Evolutionary conservation across 2,329 filamentous ascomycete species (phyloP), one percentile per base, ranked within the genome.

Genomic region (Claviceps sorghi): DNA sequence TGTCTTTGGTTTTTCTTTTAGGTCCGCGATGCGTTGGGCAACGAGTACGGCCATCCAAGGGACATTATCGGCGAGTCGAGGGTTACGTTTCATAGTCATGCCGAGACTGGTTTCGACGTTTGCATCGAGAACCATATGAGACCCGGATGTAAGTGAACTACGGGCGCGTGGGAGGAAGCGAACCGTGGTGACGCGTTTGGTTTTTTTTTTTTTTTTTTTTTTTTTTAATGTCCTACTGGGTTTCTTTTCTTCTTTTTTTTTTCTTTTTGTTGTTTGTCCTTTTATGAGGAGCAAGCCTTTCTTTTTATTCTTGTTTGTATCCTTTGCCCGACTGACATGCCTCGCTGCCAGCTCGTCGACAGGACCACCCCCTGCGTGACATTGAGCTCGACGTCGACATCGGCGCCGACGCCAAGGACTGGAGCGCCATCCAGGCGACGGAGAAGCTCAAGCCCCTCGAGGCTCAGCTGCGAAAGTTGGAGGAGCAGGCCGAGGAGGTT

Each of bases 361-460:
- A 69, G 58, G 68, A 68, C 60, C 69, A 73, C 67, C 76, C 80
- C 50, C 72, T 68, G 64, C 86, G 89, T 59, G 79, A 85, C 67
- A 71, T 96, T 59, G 90, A 95, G 72, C 85, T 96, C 62, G 90
- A 95, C 70, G 86, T 96, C 66, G 90, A 96, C 69, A 95, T 96
- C 62, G 90, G 90, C 63, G 90, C 90, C 69, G 90, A 96, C 69
- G 93, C 93, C 58, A 95, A 95, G 70, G 93, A 98, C 73, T 98
- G 93, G 93, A 89, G 84, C 58, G 88, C 88, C 61, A 94, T 97
- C 67, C 89, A 96, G 72, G 88, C 88, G 53, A 86, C 84, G 57
- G 93, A 98, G 80, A 97, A 97, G 78, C 83, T 98, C 61, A 95
- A 95, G 79, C 93, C 93, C 48, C 82, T 96, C 61, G 93, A 98